These are phyloP conservation scores for Inonotus hispidus DNA, from an alignment of 1,284 basidiomycete genomes.

Conservation along the genomic window DNA sequence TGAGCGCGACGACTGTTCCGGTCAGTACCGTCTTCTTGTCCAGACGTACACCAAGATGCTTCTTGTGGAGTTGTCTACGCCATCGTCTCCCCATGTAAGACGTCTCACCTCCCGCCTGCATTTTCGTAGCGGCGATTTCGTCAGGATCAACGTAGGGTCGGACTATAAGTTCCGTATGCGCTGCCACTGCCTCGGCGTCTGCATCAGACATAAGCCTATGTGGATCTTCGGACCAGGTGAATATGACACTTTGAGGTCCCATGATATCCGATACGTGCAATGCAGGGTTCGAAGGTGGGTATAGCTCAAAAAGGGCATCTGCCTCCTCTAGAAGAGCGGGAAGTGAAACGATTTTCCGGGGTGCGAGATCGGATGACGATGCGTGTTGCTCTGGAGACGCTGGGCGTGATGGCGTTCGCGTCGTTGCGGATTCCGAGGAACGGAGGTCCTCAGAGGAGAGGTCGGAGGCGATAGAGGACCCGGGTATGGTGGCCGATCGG, in stretches of 20 bases:
- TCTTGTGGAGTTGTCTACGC: slow-evolving; percentile 23
- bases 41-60: slow-evolving; percentile 28
- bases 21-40: slow-evolving; percentile 48
- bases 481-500: neutral
- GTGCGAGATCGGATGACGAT: neutral
- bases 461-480: neutral
- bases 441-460: neutral
- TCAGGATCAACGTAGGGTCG: slow-evolving; percentile 41
- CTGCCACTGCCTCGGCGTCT: slow-evolving; percentile 58
- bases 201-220: slow-evolving; percentile 42
- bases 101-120: slow-evolving; percentile 23
- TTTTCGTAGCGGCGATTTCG: slow-evolving; percentile 27
- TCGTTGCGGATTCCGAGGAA: neutral
- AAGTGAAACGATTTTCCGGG: slow-evolving; percentile 23
- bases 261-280: slow-evolving; percentile 56
- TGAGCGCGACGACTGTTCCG: slow-evolving; percentile 58
- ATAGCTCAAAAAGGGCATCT: slow-evolving; percentile 37
- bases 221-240: slow-evolving; percentile 52
- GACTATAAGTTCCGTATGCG: slow-evolving; percentile 44
- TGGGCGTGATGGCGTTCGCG: neutral
- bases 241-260: slow-evolving; percentile 58
- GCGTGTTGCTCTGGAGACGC: neutral
- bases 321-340: slow-evolving; percentile 38
- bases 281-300: slow-evolving; percentile 40
- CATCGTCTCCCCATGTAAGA: slow-evolving; percentile 5